Evolutionary conservation across 805 yeast species (phyloP).

Genomic region (Yarrowia sp.): DNA sequence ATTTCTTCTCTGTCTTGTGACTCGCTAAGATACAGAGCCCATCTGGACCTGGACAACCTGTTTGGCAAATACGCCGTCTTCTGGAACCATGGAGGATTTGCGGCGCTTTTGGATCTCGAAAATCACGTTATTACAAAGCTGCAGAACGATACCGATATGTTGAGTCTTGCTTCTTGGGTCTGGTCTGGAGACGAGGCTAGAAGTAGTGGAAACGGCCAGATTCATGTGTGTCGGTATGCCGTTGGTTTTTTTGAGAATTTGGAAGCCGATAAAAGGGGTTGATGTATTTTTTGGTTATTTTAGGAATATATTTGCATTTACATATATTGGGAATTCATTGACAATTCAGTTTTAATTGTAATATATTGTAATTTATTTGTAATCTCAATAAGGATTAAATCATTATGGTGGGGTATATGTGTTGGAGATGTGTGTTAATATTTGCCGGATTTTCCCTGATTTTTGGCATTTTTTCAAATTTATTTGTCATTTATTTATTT

Average conservation of each 20-base stretch:
- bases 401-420: too few relatives aligned
- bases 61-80: constrained; percentile 9
- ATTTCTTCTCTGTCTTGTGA: neutral
- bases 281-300: too few relatives aligned
- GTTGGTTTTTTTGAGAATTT: neutral
- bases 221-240: neutral
- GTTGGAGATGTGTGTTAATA: too few relatives aligned
- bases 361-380: too few relatives aligned
- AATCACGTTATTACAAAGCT: neutral
- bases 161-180: neutral
- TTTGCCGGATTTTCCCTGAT: neutral
- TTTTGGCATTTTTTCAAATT: neutral
- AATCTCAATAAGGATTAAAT: too few relatives aligned
- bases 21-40: neutral
- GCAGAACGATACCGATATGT: neutral
- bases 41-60: neutral
- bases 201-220: neutral
- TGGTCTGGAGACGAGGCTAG: neutral
- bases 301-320: too few relatives aligned
- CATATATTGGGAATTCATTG: too few relatives aligned
- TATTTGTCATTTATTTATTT: neutral
- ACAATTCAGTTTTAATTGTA: too few relatives aligned
- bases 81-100: constrained; percentile 11
- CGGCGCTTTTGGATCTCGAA: constrained; percentile 1
- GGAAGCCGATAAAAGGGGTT: neutral